Evolutionary conservation across 2,329 filamentous ascomycete genomes (phyloP), one percentile per base, ranked within the genome.

Genomic region (Stagonosporopsis vannaccii): DNA sequence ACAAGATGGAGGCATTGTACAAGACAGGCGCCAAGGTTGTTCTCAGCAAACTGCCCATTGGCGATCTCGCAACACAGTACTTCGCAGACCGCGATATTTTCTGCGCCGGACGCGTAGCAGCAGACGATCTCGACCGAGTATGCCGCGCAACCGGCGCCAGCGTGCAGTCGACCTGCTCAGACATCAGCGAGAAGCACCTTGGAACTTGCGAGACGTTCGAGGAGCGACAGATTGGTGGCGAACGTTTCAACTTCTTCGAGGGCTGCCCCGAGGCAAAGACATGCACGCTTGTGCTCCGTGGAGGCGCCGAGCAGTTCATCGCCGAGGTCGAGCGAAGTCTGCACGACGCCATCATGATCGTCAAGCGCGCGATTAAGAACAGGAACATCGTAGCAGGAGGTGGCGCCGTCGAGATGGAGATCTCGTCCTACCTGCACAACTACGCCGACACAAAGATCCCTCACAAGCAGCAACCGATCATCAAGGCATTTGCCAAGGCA

Each of bases 301-400:
- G 95, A 72, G 95, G 95, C 64, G 95, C 95, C 32, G 95, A 99
- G 82, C 95, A 99, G 78, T 99, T 99, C 81, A 99, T 99, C 70
- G 95, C 95, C 56, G 95, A 99, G 78, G 95, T 97, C 1, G 95
- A 99, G 83, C 91, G 95, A 63, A 97, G 92, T 74, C 85, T 99
- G 65, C 95, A 99, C 83, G 95, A 99, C 73, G 95, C 95, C 68
- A 98, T 99, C 79, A 99, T 99, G 95, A 97, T 99, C 72, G 95
- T 99, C 74, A 98, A 98, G 87, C 92, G 96, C 60, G 92, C 95
- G 25, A 92, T 98, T 78, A 92, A 91, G 82, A 96, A 98, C 83
- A 89, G 89, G 73, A 90, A 87, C 74, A 97, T 99, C 65, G 95
- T 99, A 23, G 95, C 93, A 41, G 95, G 95, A 69, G 95, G 95